These are phyloP conservation scores for Apiospora koreana DNA, from an alignment of 2,329 filamentous ascomycete species.

Conservation along the genomic window DNA sequence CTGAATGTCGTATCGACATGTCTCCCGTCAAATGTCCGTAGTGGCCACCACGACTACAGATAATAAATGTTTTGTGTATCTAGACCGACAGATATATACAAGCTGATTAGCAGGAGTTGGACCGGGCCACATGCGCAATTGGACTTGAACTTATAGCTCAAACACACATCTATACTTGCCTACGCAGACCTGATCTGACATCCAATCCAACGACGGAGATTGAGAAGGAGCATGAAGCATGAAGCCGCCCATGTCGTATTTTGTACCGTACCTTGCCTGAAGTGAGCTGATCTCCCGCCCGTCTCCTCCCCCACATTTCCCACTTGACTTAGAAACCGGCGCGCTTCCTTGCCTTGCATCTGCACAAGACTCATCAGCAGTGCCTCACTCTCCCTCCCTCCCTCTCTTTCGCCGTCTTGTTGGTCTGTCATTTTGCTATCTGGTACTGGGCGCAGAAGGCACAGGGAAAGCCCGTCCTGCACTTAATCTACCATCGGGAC, in stretches of 20 bases:
- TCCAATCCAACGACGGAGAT: neutral
- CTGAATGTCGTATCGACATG: neutral
- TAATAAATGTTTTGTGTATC: neutral
- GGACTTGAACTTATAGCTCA: neutral
- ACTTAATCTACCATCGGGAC: slow-evolving; percentile 7
- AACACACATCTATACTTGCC: neutral
- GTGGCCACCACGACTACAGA: neutral
- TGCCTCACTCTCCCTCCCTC: slow-evolving; percentile 1
- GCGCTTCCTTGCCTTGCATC: slow-evolving; percentile 8
- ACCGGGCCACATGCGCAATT: no score
- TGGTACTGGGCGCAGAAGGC: neutral
- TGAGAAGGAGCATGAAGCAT: slow-evolving; percentile 5
- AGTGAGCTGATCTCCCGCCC: slow-evolving; percentile 6
- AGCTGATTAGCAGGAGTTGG: no score
- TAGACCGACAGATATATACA: no score
- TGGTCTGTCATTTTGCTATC: neutral
- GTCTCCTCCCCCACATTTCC: slow-evolving; percentile 3
- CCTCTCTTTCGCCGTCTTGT: neutral
- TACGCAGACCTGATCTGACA: neutral
- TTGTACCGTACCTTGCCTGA: neutral
- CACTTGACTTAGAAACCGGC: slow-evolving; percentile 2
- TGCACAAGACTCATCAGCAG: slow-evolving; percentile 2
- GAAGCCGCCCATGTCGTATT: slow-evolving; percentile 1
- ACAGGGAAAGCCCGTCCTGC: slow-evolving; percentile 3
- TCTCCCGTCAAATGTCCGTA: neutral